These are phyloP conservation scores for Bidens hawaiensis DNA, from an alignment of 140 eudicot species.

Conservation along the genomic window DNA sequence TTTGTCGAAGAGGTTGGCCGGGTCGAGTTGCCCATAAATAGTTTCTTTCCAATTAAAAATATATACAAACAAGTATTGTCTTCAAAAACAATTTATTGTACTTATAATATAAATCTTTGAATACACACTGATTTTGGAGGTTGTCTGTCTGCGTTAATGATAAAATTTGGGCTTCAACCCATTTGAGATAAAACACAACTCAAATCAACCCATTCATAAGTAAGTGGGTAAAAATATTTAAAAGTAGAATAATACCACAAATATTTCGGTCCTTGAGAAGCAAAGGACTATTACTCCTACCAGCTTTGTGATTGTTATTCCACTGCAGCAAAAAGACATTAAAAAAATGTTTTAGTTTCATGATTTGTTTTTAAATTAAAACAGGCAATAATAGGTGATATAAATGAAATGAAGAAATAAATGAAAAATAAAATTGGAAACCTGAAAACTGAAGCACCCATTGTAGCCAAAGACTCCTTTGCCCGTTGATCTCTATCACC, in stretches of 20 bases:
- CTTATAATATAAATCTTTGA: too few relatives aligned
- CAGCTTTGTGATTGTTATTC: slow-evolving; percentile 90
- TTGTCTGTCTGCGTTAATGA: too few relatives aligned
- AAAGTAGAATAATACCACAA: slow-evolving; percentile 63
- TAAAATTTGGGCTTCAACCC: too few relatives aligned
- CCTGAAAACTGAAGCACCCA: slow-evolving; percentile 99
- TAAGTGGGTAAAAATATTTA: not conserved
- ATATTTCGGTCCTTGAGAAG: slow-evolving; percentile 86
- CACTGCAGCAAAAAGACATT: slow-evolving; percentile 54
- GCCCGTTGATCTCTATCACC: slow-evolving; percentile 89
- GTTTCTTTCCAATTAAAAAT: too few relatives aligned
- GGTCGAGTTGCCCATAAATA: too few relatives aligned
- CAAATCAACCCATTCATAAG: not conserved
- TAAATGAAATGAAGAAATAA: not conserved
- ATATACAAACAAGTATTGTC: too few relatives aligned
- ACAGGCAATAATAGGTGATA: not conserved
- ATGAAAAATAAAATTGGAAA: slow-evolving; percentile 35
- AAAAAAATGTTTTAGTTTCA: not conserved
- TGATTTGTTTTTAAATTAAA: not conserved
- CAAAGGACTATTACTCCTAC: slow-evolving; percentile 95
- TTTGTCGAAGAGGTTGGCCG: too few relatives aligned
- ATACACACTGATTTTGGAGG: too few relatives aligned
- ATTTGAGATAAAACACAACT: too few relatives aligned
- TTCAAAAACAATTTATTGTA: too few relatives aligned
- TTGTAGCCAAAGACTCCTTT: slow-evolving; percentile 83